Conservation (phyloP, 2,329 filamentous ascomycete species). For the Ustulina deusta region DNA sequence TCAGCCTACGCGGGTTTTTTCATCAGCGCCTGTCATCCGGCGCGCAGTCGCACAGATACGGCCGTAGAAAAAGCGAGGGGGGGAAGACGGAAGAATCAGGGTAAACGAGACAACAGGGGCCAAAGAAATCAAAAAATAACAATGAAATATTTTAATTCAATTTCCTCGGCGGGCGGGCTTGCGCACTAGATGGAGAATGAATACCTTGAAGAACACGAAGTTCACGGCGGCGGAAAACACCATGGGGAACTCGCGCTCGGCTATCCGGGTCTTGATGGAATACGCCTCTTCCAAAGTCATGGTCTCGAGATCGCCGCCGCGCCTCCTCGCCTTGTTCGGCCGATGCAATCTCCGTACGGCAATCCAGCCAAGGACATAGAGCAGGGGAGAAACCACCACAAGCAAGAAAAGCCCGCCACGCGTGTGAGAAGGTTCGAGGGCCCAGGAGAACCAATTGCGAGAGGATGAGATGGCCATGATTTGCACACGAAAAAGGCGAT, state of each 20-base stretch:
- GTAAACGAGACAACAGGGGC: not conserved
- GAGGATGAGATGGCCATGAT: not conserved
- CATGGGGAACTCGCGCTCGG: slow-evolving; percentile 31
- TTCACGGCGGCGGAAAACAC: slow-evolving; percentile 27
- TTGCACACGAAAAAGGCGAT: not conserved
- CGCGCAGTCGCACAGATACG: not conserved
- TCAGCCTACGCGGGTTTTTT: slow-evolving; percentile 20
- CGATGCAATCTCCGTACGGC: slow-evolving; percentile 8
- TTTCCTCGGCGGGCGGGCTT: not conserved
- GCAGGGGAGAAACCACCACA: not conserved
- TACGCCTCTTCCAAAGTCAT: slow-evolving; percentile 39
- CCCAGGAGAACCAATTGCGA: not conserved
- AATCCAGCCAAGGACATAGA: slow-evolving; percentile 5
- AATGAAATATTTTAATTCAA: not conserved
- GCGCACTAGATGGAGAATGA: not conserved
- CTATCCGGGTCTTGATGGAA: slow-evolving; percentile 30
- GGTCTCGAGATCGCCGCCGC: not conserved
- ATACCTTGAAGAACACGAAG: slow-evolving; percentile 36
- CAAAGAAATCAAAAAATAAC: not conserved
- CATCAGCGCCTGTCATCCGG: not conserved
- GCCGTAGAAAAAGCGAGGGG: not conserved
- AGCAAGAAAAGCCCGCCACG: slow-evolving; percentile 3
- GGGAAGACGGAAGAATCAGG: not conserved
- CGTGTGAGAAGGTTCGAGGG: not conserved
- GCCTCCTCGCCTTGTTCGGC: not conserved